A percentile compares a stretch with the other conserved stretches of the same genome.
Evolutionary conservation across 106 monocot genomes (phyloP).

Genomic region (Dendrobium officinale): DNA sequence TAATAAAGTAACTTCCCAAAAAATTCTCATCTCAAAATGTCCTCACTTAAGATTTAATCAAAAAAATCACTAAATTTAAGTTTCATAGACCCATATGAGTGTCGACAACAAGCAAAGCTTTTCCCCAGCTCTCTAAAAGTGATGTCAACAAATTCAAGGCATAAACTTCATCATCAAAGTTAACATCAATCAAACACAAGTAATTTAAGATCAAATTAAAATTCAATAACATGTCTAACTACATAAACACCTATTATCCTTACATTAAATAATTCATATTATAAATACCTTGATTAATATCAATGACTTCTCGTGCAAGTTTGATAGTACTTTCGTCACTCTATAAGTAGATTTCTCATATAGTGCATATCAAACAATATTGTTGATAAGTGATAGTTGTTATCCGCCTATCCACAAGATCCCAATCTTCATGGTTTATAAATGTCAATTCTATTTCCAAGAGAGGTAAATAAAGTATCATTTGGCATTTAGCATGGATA

Average conservation of each 20-base stretch:
- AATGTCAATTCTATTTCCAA: not conserved
- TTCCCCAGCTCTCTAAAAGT: not conserved
- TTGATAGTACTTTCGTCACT: not conserved
- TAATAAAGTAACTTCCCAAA: too few relatives aligned
- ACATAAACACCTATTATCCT: not conserved
- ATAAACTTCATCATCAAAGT: not conserved
- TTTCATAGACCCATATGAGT: too few relatives aligned
- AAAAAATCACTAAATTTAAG: not conserved
- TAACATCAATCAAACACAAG: not conserved
- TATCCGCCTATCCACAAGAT: not conserved
- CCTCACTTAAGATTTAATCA: not conserved
- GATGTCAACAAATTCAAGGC: not conserved
- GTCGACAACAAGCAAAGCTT: too few relatives aligned
- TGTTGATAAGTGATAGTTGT: not conserved
- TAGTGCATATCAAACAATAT: too few relatives aligned
- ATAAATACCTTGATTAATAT: too few relatives aligned
- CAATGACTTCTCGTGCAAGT: not conserved
- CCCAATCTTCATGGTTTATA: not conserved
- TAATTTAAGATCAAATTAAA: not conserved
- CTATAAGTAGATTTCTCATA: too few relatives aligned
- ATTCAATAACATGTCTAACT: not conserved
- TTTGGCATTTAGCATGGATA: not conserved
- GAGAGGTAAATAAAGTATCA: not conserved
- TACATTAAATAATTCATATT: not conserved
- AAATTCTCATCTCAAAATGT: not conserved